Evolutionary conservation across 2,329 filamentous ascomycete species (phyloP).

Genomic region (Dactylellina sp.): DNA sequence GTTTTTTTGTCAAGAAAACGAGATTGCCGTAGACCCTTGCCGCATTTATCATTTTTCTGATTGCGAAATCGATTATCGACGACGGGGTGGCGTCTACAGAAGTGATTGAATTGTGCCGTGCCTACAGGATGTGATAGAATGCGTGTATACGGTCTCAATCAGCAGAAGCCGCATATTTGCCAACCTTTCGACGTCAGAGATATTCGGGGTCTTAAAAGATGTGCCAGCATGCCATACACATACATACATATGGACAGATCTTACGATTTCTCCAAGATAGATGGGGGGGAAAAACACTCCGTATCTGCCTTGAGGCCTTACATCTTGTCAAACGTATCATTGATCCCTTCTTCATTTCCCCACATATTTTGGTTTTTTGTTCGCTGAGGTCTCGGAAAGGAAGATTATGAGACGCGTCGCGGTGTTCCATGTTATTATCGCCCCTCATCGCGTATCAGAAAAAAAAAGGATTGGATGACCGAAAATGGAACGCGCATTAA

Average conservation of each 20-base stretch:
- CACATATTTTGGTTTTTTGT: background rate
- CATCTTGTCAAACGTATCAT: background rate
- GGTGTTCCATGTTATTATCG: background rate
- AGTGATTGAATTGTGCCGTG: too few species aligned
- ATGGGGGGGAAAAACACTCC: background rate
- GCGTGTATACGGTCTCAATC: background rate
- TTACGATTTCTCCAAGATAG: background rate
- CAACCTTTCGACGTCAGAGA: background rate
- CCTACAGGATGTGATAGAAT: background rate
- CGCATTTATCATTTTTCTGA: too few species aligned
- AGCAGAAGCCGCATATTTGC: slow-evolving; percentile 4
- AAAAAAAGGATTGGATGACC: slow-evolving; percentile 3
- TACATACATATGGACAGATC: background rate
- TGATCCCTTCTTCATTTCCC: background rate
- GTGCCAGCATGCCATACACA: background rate
- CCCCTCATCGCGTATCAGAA: slow-evolving; percentile 35
- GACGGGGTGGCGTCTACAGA: too few species aligned
- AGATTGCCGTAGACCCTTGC: too few species aligned
- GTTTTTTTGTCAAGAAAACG: background rate
- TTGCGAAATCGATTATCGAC: too few species aligned
- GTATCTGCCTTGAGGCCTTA: slow-evolving; percentile 5
- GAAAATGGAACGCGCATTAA: slow-evolving; percentile 31
- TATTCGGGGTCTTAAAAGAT: background rate
- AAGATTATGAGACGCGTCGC: background rate
- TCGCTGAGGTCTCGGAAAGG: background rate